Percentiles rank a stretch among this genome's conserved stretches.
These are phyloP conservation scores for Thermomucor indicae-seudaticae DNA, from an alignment of 371 early-diverging fungal genomes.

Conservation along the genomic window DNA sequence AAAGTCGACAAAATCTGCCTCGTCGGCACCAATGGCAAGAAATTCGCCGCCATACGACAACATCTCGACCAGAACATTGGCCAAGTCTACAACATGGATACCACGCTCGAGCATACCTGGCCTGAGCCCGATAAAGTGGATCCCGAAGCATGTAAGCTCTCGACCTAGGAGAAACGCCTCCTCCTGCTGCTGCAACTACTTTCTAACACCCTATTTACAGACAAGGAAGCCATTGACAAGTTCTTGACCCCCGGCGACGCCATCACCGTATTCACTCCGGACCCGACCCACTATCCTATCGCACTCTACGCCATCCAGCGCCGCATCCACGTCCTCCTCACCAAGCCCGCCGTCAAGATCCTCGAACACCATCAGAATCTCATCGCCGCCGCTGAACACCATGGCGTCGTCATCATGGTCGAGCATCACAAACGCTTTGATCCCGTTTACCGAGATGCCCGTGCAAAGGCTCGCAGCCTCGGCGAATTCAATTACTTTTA, in stretches of 20 bases:
- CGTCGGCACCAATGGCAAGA: conserved; percentile 43
- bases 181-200: neutral
- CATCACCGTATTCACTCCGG: conserved; percentile 52
- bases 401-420: conserved; percentile 36
- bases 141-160: conserved; percentile 26
- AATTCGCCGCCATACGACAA: conserved; percentile 28
- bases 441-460: conserved; percentile 34
- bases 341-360: conserved; percentile 49
- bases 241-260: conserved; percentile 34
- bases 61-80: conserved; percentile 26
- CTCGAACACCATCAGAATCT: conserved; percentile 31
- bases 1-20: conserved; percentile 29
- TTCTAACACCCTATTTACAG: conserved; percentile 3
- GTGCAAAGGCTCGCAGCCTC: conserved; percentile 13
- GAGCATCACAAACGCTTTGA: conserved; percentile 55
- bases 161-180: neutral
- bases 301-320: conserved; percentile 40
- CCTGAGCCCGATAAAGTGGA: conserved; percentile 30
- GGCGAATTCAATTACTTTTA: conserved; percentile 47
- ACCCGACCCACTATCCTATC: conserved; percentile 47
- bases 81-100: conserved; percentile 28
- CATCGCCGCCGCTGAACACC: conserved; percentile 27
- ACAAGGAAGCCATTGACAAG: conserved; percentile 42
- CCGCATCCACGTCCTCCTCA: conserved; percentile 41
- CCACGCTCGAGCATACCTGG: conserved; percentile 16